Evolutionary conservation across 2,329 filamentous ascomycete genomes (phyloP), one percentile per base, ranked within the genome.

Genomic region (Fusarium robinianum): DNA sequence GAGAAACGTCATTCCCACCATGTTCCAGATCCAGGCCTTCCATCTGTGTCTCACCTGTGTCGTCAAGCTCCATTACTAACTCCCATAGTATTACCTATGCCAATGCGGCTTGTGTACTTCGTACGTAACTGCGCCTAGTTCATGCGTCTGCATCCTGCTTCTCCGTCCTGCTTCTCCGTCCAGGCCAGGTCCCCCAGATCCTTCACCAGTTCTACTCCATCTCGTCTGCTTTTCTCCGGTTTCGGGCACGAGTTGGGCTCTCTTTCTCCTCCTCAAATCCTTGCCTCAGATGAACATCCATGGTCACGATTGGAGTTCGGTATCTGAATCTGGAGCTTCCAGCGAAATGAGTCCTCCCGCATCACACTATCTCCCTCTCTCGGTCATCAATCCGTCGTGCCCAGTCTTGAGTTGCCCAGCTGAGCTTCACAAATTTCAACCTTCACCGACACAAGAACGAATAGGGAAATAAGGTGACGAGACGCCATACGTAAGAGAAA

Each of bases 1-100:
- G 36, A 12, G 27, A 42, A 36, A 55, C 31, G 40, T 58, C 54
- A 60, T 43, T 29, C 30, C 25, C 34, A 41, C 38, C 23, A 30
- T 31, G 33, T 42, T 30, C 25, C 29, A 33, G 22, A 37, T 11
- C 24, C 14, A n/a, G 24, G 24, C 6, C 14, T 27, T n/a, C 11
- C 14, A n/a, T 7, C 11, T 11, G 6, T n/a, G n/a, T n/a, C n/a
- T n/a, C n/a, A 11, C 5, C 11, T 27, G 10, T n/a, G 10, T 11
- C 14, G 10, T 12, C 5, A 27, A 12, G 24, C 6, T 27, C 24
- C 14, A n/a, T 27, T 12, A 27, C 11, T 11, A 6, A 27, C 24
- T 10, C 10, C 14, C 6, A n/a, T 43, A 16, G 19, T 24, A 25
- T 17, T 24, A 18, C 39, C 19, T 15, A 34, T 17, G 24, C 36